phyloP scores from a whole-genome alignment of 106 monocot species.

The Phalaenopsis equestris region DNA sequence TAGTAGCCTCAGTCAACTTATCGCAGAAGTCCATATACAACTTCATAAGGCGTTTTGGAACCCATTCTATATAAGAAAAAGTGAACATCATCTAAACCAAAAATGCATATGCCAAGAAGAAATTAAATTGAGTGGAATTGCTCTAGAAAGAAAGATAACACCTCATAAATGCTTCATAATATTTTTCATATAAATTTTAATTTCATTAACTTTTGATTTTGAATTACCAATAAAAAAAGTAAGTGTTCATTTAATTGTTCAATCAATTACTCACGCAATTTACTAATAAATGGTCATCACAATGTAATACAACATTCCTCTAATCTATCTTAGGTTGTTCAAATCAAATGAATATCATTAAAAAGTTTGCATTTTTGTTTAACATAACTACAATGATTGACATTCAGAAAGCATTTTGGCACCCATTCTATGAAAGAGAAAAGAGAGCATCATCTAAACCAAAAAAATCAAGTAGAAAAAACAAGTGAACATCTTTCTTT shows the following conservation, averaged over 20 bases:
- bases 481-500: neutral
- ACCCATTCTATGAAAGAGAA: neutral
- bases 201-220: no score
- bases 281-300: no score
- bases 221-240: no score
- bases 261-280: no score
- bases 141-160: neutral
- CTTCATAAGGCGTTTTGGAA: constrained; percentile 81
- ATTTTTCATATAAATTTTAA: no score
- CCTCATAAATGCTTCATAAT: neutral
- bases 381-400: no score
- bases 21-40: constrained; percentile 60
- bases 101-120: neutral
- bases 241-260: no score
- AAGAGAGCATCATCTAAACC: neutral
- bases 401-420: no score
- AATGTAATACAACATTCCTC: no score
- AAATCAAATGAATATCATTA: no score
- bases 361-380: no score
- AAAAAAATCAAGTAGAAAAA: neutral
- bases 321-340: no score
- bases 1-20: constrained; percentile 56
- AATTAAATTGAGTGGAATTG: neutral
- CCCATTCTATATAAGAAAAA: constrained; percentile 58
- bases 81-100: neutral